These are phyloP conservation scores for Microbotryum intermedium DNA, from an alignment of 1,284 basidiomycete species.

Conservation along the genomic window DNA sequence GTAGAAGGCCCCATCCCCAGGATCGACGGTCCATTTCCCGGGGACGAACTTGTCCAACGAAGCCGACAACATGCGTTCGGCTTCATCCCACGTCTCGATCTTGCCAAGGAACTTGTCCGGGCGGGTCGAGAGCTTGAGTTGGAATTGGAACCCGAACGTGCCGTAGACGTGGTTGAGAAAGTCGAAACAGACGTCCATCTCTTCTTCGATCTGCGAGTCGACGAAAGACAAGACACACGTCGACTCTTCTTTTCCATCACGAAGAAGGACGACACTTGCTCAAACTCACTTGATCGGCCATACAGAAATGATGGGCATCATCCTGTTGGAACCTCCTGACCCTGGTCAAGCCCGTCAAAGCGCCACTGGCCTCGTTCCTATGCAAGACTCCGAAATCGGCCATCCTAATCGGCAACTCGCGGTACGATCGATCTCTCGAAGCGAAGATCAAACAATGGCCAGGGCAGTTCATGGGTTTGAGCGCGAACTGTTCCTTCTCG, in stretches of 20 bases:
- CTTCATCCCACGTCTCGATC: slow-evolving; percentile 79
- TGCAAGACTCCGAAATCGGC: slow-evolving; percentile 98
- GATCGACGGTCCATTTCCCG: slow-evolving; percentile 88
- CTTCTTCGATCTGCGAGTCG: slow-evolving; percentile 63
- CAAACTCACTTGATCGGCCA: slow-evolving; percentile 64
- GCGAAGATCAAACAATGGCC: slow-evolving; percentile 97
- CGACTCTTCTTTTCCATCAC: background rate
- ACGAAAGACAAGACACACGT: background rate
- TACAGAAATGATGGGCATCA: slow-evolving; percentile 96
- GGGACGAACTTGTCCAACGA: slow-evolving; percentile 81
- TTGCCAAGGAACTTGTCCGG: slow-evolving; percentile 91
- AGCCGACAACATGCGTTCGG: slow-evolving; percentile 72
- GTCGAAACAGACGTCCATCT: slow-evolving; percentile 81
- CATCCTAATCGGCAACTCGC: slow-evolving; percentile 91
- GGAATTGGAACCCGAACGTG: slow-evolving; percentile 95
- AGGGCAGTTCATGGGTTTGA: slow-evolving; percentile 99
- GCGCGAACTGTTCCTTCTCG: slow-evolving; percentile 88
- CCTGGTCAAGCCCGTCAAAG: slow-evolving; percentile 84
- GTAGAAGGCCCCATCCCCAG: slow-evolving; percentile 79
- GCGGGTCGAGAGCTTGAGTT: slow-evolving; percentile 87
- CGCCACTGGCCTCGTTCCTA: slow-evolving; percentile 92
- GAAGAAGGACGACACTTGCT: background rate
- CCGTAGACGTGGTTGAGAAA: slow-evolving; percentile 93
- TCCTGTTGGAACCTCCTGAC: slow-evolving; percentile 96
- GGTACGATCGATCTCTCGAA: slow-evolving; percentile 85